Base-by-base conservation (phyloP, 768 basidiomycete species). In the Rhodotorula kratochvilovae region DNA sequence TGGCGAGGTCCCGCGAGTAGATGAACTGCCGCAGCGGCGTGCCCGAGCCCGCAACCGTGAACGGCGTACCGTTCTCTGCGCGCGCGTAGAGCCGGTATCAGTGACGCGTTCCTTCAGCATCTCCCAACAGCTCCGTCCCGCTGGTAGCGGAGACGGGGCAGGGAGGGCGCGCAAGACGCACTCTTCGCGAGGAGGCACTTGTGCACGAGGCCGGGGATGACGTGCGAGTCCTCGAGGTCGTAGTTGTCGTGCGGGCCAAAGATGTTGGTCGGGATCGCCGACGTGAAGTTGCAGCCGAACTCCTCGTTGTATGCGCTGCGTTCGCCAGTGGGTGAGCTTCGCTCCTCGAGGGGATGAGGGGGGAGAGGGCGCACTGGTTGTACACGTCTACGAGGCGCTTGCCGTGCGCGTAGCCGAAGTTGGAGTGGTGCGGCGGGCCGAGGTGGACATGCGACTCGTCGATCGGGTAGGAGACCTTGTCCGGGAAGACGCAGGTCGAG, bases 21-120 rank as follows among this genome's bases (percentile, higher is more conserved):
- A 96, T 94, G 80, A 97, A 97, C 80, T 97, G 94, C n/a, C 94
- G 87, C 46, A 96, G 85, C 13, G 94, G 94, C 76, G 89, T 91
- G 45, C 94, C 94, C 1, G 91, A 89, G 19, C 94, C 94, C 61
- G 87, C 82, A n/a, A 95, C 90, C 62, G 88, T 83, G 81, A 97
- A 94, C 8, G 90, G 88, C 0, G 90, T 91, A 69, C 84, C 84
- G 81, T 90, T 91, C 83, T 91, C 87, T 87, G 80, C 6, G 59
- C 21, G 58, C 27, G n/a, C n/a, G n/a, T n/a, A n/a, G n/a, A n/a
- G n/a, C n/a, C n/a, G n/a, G n/a, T n/a, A n/a, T n/a, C n/a, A n/a
- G n/a, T n/a, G n/a, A n/a, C n/a, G n/a, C n/a, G n/a, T n/a, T n/a
- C n/a, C n/a, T n/a, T n/a, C n/a, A n/a, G n/a, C n/a, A n/a, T n/a